phyloP scores from a whole-genome alignment of 192 early-diverging fungal species.

The Dispira parvispora region DNA sequence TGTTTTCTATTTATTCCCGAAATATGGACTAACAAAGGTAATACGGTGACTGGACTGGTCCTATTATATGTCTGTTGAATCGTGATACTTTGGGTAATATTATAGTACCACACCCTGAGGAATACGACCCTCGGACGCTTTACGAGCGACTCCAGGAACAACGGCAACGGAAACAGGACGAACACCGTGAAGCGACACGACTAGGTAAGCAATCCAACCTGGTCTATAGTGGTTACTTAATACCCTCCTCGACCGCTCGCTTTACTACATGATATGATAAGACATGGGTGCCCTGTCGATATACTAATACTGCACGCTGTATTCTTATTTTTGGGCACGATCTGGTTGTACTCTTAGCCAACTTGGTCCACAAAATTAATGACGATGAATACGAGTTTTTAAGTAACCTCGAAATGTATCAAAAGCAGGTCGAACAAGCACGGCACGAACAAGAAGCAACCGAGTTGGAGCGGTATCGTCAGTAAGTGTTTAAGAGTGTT shows the following conservation, averaged over 20 bases:
- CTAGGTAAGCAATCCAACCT: conserved; percentile 18
- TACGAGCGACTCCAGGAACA: conserved; percentile 44
- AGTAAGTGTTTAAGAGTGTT: too few relatives aligned
- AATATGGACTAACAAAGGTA: not conserved
- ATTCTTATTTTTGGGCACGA: not conserved
- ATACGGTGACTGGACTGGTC: not conserved
- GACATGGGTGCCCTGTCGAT: too few relatives aligned
- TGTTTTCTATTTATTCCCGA: not conserved
- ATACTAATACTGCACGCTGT: too few relatives aligned
- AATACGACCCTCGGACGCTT: conserved; percentile 41
- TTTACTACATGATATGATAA: not conserved
- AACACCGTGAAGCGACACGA: conserved; percentile 33
- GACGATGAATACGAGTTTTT: conserved; percentile 42
- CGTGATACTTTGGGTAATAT: not conserved
- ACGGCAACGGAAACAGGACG: conserved; percentile 33
- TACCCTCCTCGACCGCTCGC: not conserved
- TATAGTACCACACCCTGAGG: conserved; percentile 14
- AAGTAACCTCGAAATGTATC: conserved; percentile 17
- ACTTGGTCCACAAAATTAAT: conserved; percentile 37
- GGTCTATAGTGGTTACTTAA: not conserved
- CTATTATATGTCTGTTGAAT: not conserved
- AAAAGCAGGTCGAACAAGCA: too few relatives aligned
- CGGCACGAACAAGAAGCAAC: conserved; percentile 11
- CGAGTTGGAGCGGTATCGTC: not conserved
- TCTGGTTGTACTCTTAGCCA: conserved; percentile 17